Percentiles rank a stretch among this genome's conserved stretches.
Evolutionary conservation across 352 stramenopile genomes (phyloP).

Genomic region (Globisporangium cystogenes): DNA sequence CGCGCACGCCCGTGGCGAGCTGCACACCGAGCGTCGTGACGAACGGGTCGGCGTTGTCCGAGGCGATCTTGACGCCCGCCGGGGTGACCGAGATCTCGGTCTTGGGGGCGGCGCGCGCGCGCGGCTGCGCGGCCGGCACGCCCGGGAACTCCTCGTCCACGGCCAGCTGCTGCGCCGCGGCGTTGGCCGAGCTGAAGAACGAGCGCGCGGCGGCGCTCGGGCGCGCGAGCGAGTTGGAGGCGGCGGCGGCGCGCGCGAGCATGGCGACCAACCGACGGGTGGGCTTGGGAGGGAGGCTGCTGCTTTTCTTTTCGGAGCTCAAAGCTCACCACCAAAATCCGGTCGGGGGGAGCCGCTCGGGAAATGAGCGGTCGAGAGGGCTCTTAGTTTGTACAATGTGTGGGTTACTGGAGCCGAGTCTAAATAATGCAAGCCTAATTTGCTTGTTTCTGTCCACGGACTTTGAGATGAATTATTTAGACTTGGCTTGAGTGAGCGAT

Average conservation of each 20-base stretch:
- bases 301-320: constrained; percentile 20
- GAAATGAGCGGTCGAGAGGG: too few species aligned
- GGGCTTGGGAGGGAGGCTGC: not conserved
- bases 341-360: not conserved
- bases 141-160: constrained; percentile 62
- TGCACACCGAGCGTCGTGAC: constrained; percentile 65
- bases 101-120: constrained; percentile 25
- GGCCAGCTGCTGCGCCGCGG: constrained; percentile 46
- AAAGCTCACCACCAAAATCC: constrained; percentile 35
- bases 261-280: too few species aligned
- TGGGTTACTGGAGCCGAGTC: too few species aligned
- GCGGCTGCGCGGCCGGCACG: constrained; percentile 32
- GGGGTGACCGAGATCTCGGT: constrained; percentile 27
- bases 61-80: constrained; percentile 59
- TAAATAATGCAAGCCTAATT: too few species aligned
- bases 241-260: constrained; percentile 28
- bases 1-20: constrained; percentile 47
- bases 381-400: too few species aligned
- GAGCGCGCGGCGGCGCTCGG: constrained; percentile 28
- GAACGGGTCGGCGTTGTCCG: constrained; percentile 34
- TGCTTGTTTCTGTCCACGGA: too few species aligned
- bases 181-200: constrained; percentile 58
- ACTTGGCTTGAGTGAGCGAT: too few species aligned
- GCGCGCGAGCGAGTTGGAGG: constrained; percentile 25
- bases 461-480: too few species aligned